A percentile compares a stretch with the other conserved stretches of the same genome.
Evolutionary conservation across 352 stramenopile species (phyloP).

Genomic region (Phytopythium aichiense): DNA sequence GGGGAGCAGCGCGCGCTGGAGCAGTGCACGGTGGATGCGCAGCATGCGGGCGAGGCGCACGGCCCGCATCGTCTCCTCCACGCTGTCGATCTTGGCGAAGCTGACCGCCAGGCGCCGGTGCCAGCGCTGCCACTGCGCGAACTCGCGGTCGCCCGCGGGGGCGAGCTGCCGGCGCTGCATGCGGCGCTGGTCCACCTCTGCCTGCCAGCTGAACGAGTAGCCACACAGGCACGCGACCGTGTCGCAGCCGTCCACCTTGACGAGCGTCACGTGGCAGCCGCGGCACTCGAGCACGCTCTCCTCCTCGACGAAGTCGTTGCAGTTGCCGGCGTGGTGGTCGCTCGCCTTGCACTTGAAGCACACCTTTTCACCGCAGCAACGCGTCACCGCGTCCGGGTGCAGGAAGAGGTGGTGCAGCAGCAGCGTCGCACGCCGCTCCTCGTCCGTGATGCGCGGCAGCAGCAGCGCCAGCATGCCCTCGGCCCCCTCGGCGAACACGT

Average conservation of each 20-base stretch:
- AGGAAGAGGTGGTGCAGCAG: slow-evolving; percentile 40
- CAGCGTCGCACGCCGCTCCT: slow-evolving; percentile 51
- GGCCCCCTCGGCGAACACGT: slow-evolving; percentile 15
- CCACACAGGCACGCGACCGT: slow-evolving; percentile 47
- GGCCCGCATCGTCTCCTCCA: slow-evolving; percentile 26
- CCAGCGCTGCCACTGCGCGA: slow-evolving; percentile 30
- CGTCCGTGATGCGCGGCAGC: slow-evolving; percentile 37
- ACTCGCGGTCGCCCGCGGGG: slow-evolving; percentile 22
- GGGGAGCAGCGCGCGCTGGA: slow-evolving; percentile 26
- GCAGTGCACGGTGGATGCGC: slow-evolving; percentile 19
- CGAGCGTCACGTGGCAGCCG: slow-evolving; percentile 48
- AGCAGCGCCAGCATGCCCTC: slow-evolving; percentile 27
- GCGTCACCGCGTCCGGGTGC: slow-evolving; percentile 41
- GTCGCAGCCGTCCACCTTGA: slow-evolving; percentile 65
- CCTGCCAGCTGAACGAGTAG: slow-evolving; percentile 43
- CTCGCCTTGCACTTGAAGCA: slow-evolving; percentile 67
- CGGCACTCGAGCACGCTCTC: slow-evolving; percentile 48
- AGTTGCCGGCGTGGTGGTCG: slow-evolving; percentile 41
- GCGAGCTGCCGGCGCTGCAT: slow-evolving; percentile 41
- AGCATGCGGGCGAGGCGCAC: slow-evolving; percentile 31
- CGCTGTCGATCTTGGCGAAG: slow-evolving; percentile 20
- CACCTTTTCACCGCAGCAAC: slow-evolving; percentile 34
- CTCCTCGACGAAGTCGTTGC: slow-evolving; percentile 50
- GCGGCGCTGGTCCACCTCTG: slow-evolving; percentile 44
- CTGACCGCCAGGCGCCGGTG: slow-evolving; percentile 12